These are phyloP conservation scores for Heliosperma pusillum DNA, from an alignment of 148 eudicot species.

Conservation along the genomic window DNA sequence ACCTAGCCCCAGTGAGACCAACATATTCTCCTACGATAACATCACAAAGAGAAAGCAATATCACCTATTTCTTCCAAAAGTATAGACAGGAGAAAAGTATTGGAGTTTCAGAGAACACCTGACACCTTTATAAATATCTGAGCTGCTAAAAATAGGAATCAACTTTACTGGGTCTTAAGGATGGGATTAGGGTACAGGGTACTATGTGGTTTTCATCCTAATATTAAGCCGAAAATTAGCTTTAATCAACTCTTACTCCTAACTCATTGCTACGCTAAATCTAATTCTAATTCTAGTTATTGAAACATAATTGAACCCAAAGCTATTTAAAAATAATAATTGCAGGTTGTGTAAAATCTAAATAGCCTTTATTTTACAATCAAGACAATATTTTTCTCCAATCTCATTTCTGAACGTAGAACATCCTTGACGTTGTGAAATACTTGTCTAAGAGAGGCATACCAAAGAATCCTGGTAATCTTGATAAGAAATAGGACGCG, in stretches of 20 bases:
- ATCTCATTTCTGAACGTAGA: not conserved
- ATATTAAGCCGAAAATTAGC: not conserved
- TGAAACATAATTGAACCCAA: not conserved
- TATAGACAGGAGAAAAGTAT: not conserved
- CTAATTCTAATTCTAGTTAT: not conserved
- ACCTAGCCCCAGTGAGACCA: conserved; percentile 79
- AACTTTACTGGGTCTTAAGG: not conserved
- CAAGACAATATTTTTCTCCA: not conserved
- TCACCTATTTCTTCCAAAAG: not conserved
- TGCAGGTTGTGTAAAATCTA: not conserved
- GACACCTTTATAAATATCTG: not conserved
- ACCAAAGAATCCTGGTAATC: conserved; percentile 97
- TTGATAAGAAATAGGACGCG: conserved; percentile 79
- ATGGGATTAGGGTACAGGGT: not conserved
- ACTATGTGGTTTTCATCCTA: not conserved
- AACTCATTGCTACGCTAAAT: not conserved
- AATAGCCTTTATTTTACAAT: not conserved
- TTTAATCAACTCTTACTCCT: not conserved
- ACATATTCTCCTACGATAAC: conserved; percentile 70
- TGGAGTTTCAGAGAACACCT: not conserved
- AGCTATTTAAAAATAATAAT: not conserved
- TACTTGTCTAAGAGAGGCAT: conserved; percentile 20
- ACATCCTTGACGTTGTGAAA: conserved; percentile 4
- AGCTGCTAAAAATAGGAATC: not conserved
- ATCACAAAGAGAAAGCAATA: conserved; percentile 8